phyloP scores from a whole-genome alignment of 331 rosid genomes.

The Rosa hybrid region DNA sequence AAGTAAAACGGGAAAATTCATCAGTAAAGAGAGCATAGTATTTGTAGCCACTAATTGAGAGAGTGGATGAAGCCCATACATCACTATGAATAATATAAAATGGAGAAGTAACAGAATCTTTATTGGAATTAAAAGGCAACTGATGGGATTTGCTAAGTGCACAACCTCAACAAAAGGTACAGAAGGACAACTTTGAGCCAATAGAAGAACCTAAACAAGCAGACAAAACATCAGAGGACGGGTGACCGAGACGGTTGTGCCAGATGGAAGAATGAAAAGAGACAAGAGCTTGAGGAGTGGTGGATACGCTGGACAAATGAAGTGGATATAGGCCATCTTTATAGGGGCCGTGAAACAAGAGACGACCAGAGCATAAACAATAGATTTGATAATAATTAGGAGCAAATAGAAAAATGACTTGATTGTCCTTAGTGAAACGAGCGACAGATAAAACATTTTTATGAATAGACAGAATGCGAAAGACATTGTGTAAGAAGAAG shows the following conservation, averaged over 20 bases:
- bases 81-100: not conserved
- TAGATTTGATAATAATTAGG: no score
- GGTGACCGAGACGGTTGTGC: not conserved
- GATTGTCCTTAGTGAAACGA: no score
- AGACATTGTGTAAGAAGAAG: not conserved
- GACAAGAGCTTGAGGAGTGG: not conserved
- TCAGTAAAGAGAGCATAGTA: not conserved
- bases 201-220: not conserved
- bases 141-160: not conserved
- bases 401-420: no score
- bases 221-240: not conserved
- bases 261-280: not conserved
- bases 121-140: not conserved
- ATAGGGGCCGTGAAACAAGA: not conserved
- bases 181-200: not conserved
- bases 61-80: not conserved
- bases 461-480: not conserved
- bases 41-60: not conserved
- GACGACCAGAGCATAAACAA: no score
- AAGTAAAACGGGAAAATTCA: not conserved
- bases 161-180: no score
- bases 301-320: no score
- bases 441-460: no score
- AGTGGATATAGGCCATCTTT: not conserved
- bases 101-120: no score